Base-by-base conservation (phyloP, 192 early-diverging fungal genomes). In the Coemansia sp. region DNA sequence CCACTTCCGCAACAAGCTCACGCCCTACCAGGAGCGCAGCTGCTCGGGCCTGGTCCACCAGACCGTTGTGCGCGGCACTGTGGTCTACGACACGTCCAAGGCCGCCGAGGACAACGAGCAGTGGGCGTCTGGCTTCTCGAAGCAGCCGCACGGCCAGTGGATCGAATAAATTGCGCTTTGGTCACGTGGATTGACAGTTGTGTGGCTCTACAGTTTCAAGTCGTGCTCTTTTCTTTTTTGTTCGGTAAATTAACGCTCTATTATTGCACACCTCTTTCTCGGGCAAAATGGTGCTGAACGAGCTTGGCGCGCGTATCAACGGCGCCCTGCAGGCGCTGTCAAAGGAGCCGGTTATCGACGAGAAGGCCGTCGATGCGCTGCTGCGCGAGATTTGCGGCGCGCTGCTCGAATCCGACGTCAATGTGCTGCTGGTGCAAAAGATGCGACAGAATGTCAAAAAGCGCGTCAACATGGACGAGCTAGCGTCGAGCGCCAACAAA, bases 391-490 rank as follows among this genome's bases (percentile, higher is more conserved):
- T 97, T 30, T 90, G 85, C 77, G 75, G 79, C 5, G 95, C 94
- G 8, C 83, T 97, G 20, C 81, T 97, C 47, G 86, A 90, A 53
- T 79, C 92, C 17, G 95, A 97, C 65, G 91, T 97, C 56, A 95
- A 95, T 67, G 90, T 93, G 36, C 76, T 75, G 26, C 83, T 96
- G 26, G 93, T 97, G 19, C 78, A 84, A 35, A 71, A 80, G 51
- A 81, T 97, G 36, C 86, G 93, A 38, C 80, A 82, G 42, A 96
- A 97, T 64, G 85, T 97, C 39, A 92, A 90, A 55, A 79, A 81
- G 21, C 81, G 78, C 12, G 84, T 95, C 22, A 85, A 88, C 64
- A 67, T 95, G 34, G 84, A 92, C n/a, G 86, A 90, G 42, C 79
- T 94, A 15, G 84, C 90, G 19, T 74, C 83, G 5, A 89, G 90